Base-by-base conservation (phyloP, 2,329 filamentous ascomycete species). In the Fusarium brachygibbosum region DNA sequence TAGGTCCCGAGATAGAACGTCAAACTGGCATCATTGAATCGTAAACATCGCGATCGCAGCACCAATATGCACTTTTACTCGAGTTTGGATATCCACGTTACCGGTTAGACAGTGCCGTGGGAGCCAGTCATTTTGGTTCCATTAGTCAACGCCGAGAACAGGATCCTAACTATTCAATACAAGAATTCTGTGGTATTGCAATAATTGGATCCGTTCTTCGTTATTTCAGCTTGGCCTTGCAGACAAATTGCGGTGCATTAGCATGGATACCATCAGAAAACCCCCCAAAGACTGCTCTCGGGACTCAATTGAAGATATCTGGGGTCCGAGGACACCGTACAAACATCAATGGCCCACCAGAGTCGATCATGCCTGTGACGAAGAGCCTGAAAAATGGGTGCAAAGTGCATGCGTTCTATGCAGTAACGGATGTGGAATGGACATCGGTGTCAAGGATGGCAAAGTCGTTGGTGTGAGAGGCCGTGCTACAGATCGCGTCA, bases 281-380 rank as follows among this genome's bases (percentile, higher is more conserved):
- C 40, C 7, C 23, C 52, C 52, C 6, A 12, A 32, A 0, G 17
- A 35, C 14, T 49, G 52, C 32, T 55, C 52, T 0, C 32, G 52
- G 3, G 41, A 55, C 8, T 55, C 52, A 0, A 49, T 55, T 25
- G 52, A 55, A 3, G 23, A 25, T 25, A 25, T 55, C 3, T 55
- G 52, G 52, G 52, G 52, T 3, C 32, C 52, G 1, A 49, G 41
- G 2, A 55, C 42, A 10, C 42, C 42, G 2, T 49, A 55, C 6
- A 7, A 31, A 5, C 42, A 55, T n/a, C 52, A 55, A 28, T 55
- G 52, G 52, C 52, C 41, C 11, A 55, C 52, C 1, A 55, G 52
- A 21, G 42, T 55, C 5, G 52, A 55, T n/a, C 42, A 55, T 23
- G 52, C 52, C 28, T 55, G 32, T 3, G 52, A 55, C 1, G 42